These are phyloP conservation scores for Suillus subluteus DNA, from an alignment of 768 basidiomycete genomes.

Conservation along the genomic window DNA sequence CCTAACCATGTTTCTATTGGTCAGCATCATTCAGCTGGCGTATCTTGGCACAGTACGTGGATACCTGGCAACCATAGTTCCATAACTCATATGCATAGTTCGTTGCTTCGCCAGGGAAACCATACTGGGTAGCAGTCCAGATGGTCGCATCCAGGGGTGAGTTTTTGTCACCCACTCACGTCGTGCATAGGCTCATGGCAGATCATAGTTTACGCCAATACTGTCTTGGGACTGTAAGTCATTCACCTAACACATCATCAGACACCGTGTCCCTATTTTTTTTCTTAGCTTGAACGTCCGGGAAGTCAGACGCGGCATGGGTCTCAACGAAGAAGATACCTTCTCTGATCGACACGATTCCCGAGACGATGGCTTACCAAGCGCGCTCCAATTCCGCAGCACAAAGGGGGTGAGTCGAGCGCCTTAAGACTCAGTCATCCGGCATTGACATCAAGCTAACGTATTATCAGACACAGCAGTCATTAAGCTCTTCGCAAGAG, in stretches of 20 bases:
- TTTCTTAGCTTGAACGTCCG: conserved; percentile 31
- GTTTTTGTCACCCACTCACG: background rate
- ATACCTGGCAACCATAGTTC: background rate
- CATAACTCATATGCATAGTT: conserved; percentile 24
- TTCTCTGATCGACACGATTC: conserved; percentile 10
- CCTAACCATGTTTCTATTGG: background rate
- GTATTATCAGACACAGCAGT: conserved; percentile 19
- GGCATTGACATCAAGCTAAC: no score
- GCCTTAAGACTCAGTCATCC: background rate
- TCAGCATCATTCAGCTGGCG: conserved; percentile 22
- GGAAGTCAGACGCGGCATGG: conserved; percentile 19
- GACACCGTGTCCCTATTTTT: background rate
- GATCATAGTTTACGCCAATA: conserved; percentile 32
- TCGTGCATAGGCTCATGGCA: background rate
- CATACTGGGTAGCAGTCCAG: conserved; percentile 30
- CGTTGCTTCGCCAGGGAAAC: conserved; percentile 23
- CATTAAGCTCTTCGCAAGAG: conserved; percentile 15
- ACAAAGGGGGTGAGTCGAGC: conserved; percentile 22
- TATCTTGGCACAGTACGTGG: conserved; percentile 26
- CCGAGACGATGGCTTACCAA: conserved; percentile 5
- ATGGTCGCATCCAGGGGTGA: conserved; percentile 30
- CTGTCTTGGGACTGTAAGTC: conserved; percentile 29
- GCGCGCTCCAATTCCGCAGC: conserved; percentile 19
- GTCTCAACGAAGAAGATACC: conserved; percentile 31
- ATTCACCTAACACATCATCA: background rate